Conservation (phyloP, 345 rosid genomes). For the Clausena lansium region DNA sequence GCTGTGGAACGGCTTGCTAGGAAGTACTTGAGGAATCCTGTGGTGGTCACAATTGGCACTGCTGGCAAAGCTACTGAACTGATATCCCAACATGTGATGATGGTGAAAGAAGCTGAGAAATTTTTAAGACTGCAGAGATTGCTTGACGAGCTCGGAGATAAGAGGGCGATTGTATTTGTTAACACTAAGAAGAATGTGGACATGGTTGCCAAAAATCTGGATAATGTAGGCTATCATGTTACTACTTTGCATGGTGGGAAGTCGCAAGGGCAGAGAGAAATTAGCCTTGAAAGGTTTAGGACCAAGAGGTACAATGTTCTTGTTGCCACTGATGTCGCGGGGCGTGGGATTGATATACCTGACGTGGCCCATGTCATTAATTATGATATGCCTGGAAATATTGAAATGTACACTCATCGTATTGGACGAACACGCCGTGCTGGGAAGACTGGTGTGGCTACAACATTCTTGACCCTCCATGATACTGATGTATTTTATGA, state of each 20-base stretch:
- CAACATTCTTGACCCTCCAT: slow-evolving; percentile 78
- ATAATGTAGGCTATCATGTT: slow-evolving; percentile 81
- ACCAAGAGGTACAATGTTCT: slow-evolving; percentile 84
- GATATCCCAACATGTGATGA: slow-evolving; percentile 80
- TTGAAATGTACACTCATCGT: slow-evolving; percentile 91
- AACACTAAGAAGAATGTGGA: slow-evolving; percentile 89
- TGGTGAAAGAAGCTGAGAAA: slow-evolving; percentile 88
- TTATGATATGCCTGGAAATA: slow-evolving; percentile 84
- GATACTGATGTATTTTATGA: slow-evolving; percentile 88
- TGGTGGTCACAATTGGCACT: slow-evolving; percentile 88
- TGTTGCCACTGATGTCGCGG: slow-evolving; percentile 92
- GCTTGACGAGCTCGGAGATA: slow-evolving; percentile 81
- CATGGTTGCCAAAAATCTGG: slow-evolving; percentile 76
- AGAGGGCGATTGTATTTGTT: slow-evolving; percentile 83
- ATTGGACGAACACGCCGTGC: slow-evolving; percentile 97
- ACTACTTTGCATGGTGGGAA: slow-evolving; percentile 93
- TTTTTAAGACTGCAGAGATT: slow-evolving; percentile 61
- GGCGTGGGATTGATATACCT: slow-evolving; percentile 93
- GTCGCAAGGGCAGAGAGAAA: slow-evolving; percentile 93
- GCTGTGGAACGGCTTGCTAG: slow-evolving; percentile 91
- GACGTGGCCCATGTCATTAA: slow-evolving; percentile 94
- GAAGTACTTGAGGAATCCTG: slow-evolving; percentile 94
- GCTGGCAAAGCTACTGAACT: slow-evolving; percentile 92
- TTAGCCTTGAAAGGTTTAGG: slow-evolving; percentile 85
- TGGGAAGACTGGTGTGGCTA: slow-evolving; percentile 89